Percentiles rank a stretch among this genome's conserved stretches.
Conservation (phyloP, 345 rosid species). For the Corchorus olitorius region DNA sequence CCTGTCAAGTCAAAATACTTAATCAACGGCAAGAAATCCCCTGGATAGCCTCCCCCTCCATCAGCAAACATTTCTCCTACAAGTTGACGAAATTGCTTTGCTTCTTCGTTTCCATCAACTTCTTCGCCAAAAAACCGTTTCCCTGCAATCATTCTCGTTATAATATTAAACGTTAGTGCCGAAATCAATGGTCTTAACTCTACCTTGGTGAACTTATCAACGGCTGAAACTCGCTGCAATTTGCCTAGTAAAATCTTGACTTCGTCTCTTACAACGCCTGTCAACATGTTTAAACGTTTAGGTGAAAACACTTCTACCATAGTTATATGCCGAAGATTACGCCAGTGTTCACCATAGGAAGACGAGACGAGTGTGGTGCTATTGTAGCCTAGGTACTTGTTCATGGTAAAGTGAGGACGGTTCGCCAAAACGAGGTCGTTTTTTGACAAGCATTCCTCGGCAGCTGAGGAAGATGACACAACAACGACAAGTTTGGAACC, state of each 20-base stretch:
- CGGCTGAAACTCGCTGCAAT: constrained; percentile 22
- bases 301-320: constrained; percentile 53
- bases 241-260: constrained; percentile 39
- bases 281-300: constrained; percentile 39
- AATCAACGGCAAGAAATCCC: constrained; percentile 40
- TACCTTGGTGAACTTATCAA: constrained; percentile 30
- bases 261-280: constrained; percentile 43
- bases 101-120: constrained; percentile 34
- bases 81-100: constrained; percentile 34
- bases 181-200: constrained; percentile 42
- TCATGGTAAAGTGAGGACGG: constrained; percentile 30
- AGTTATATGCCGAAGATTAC: constrained; percentile 54
- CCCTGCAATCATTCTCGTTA: constrained; percentile 52
- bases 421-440: constrained; percentile 48
- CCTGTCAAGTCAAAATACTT: constrained; percentile 30
- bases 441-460: constrained; percentile 55
- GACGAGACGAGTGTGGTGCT: constrained; percentile 31
- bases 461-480: constrained; percentile 35
- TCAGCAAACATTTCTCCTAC: constrained; percentile 16
- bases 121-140: constrained; percentile 54
- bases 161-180: constrained; percentile 36
- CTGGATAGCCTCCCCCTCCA: constrained; percentile 31
- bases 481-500: constrained; percentile 36
- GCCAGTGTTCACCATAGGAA: constrained; percentile 64
- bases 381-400: constrained; percentile 48